Conservation (phyloP, 805 yeast genomes). For the Lipomyces starkeyi region DNA sequence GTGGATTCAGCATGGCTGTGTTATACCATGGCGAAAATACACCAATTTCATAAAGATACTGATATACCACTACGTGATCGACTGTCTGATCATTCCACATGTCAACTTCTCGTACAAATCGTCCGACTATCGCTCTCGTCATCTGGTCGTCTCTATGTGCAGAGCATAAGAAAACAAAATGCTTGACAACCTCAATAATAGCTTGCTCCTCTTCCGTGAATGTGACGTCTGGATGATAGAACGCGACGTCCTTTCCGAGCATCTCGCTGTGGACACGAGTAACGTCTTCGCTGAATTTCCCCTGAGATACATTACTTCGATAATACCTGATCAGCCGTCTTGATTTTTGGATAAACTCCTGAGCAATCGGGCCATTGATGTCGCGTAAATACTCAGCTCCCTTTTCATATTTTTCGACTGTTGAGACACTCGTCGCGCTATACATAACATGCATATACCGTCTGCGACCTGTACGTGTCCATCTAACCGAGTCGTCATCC, state of each 20-base stretch:
- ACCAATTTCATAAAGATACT: slow-evolving; percentile 39
- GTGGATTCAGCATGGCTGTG: slow-evolving; percentile 13
- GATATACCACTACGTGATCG: slow-evolving; percentile 8
- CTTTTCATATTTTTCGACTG: slow-evolving; percentile 7
- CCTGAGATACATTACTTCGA: slow-evolving; percentile 1
- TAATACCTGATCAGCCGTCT: slow-evolving; percentile 15
- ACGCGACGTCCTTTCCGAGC: slow-evolving; percentile 1
- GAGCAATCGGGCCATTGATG: neutral
- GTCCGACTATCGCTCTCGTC: slow-evolving; percentile 22
- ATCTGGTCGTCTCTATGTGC: slow-evolving; percentile 3
- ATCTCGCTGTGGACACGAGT: neutral
- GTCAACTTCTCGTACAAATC: slow-evolving; percentile 23
- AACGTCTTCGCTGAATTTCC: neutral
- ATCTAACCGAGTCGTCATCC: slow-evolving; percentile 18
- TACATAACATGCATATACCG: slow-evolving; percentile 19
- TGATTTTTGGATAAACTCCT: slow-evolving; percentile 19
- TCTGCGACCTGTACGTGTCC: slow-evolving; percentile 20
- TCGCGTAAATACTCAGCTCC: slow-evolving; percentile 24
- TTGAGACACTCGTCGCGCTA: slow-evolving; percentile 18
- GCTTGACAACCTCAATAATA: slow-evolving; percentile 23
- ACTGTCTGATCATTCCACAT: slow-evolving; percentile 19
- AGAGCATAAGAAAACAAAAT: neutral
- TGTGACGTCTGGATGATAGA: neutral
- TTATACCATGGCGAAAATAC: slow-evolving; percentile 37
- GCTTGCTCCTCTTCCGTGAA: slow-evolving; percentile 22